Evolutionary conservation across 345 rosid genomes (phyloP), one percentile per base, ranked within the genome.

Genomic region (Gossypium longicalyx): DNA sequence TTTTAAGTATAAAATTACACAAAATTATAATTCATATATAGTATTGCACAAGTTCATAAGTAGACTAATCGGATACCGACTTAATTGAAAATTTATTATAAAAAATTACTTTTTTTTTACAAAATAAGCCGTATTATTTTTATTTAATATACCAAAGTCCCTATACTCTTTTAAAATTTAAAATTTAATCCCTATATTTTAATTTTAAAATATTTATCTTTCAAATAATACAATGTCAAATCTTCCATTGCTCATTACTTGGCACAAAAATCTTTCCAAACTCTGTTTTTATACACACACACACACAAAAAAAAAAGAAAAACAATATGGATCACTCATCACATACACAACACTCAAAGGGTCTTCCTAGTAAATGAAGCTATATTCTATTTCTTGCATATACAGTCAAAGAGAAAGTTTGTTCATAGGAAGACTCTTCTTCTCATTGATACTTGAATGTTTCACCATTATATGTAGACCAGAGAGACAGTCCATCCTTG

Each of bases 381-480:
- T 48, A 20, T 9, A 34, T 34, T 34, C 38, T 34, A 0, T 34
- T 34, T 34, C 34, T 34, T 34, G 38, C 38, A 34, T 34, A 4
- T 34, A 34, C 38, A 0, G 38, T 4, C 38, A 34, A 34, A 34
- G 1, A 34, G 38, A 13, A 9, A 51, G 9, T 16, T 16, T 41
- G 9, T 48, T 29, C 59, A 68, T 9, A 38, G 83, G 62, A 60
- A 72, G 74, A 27, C 69, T 77, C 16, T 53, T 76, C 80, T 67
- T 85, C 51, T 70, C 75, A 22, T 71, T 71, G 20, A 45, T 49
- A 63, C 71, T 34, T 66, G 25, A 79, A 52, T 7, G 78, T 52
- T 68, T 89, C 89, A 43, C 83, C 86, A 67, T 87, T 79, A 77
- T 82, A 88, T 22, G 93, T 83, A 72, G 86, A 85, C 82, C 86